Percentiles rank a stretch among this genome's conserved stretches.
These are phyloP conservation scores for Agaricus sinodeliciosus DNA, from an alignment of 768 basidiomycete species.

Conservation along the genomic window DNA sequence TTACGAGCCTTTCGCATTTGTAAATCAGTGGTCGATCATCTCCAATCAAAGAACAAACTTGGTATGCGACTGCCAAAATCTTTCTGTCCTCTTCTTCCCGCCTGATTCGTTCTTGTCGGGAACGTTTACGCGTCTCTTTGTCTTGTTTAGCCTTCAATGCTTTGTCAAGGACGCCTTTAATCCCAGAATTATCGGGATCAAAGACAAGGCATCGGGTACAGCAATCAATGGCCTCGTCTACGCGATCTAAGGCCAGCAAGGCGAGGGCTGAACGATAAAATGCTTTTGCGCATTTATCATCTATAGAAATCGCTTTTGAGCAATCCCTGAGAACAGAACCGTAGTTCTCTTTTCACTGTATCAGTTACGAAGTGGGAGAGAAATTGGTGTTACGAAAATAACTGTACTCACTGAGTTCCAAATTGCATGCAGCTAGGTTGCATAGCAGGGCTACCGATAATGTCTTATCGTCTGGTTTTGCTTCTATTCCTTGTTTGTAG, in stretches of 20 bases:
- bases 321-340: slow-evolving; percentile 84
- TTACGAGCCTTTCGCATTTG: slow-evolving; percentile 57
- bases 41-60: slow-evolving; percentile 36
- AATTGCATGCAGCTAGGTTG: slow-evolving; percentile 92
- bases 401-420: slow-evolving; percentile 69
- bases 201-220: slow-evolving; percentile 61
- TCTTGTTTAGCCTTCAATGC: slow-evolving; percentile 37
- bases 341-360: slow-evolving; percentile 63
- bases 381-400: background rate
- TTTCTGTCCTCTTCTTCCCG: slow-evolving; percentile 47
- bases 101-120: slow-evolving; percentile 40
- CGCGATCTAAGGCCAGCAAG: slow-evolving; percentile 63
- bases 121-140: slow-evolving; percentile 45
- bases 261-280: slow-evolving; percentile 82
- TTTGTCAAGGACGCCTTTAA: slow-evolving; percentile 43
- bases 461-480: slow-evolving; percentile 57
- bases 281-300: slow-evolving; percentile 69
- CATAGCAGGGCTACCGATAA: slow-evolving; percentile 66
- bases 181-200: slow-evolving; percentile 49
- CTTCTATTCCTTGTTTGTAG: slow-evolving; percentile 87
- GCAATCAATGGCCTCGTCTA: slow-evolving; percentile 80
- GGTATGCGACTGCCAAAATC: slow-evolving; percentile 52
- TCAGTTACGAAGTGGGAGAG: slow-evolving; percentile 1
- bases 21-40: slow-evolving; percentile 4
- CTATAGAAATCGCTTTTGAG: slow-evolving; percentile 59